phyloP scores from a whole-genome alignment of 176 grass and related monocot genomes.

The maize (Zea mays) region DNA sequence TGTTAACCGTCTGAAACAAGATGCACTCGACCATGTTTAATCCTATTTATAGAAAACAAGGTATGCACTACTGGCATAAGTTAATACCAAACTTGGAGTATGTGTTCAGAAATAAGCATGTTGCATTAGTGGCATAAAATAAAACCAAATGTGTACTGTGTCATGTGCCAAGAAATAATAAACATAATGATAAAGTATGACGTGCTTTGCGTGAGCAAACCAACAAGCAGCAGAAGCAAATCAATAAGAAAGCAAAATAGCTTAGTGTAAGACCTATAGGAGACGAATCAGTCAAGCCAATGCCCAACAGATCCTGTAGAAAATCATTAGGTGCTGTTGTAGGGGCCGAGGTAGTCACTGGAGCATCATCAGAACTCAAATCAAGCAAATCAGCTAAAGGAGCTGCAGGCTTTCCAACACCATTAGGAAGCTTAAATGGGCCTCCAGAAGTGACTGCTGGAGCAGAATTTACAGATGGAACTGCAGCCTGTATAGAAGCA shows the following conservation, averaged over 20 bases:
- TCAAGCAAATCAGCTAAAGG: conserved; percentile 87
- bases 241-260: conserved; percentile 38
- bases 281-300: conserved; percentile 61
- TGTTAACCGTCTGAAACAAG: conserved; percentile 2
- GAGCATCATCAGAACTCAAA: conserved; percentile 75
- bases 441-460: conserved; percentile 45
- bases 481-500: conserved; percentile 53
- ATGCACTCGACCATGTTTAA: conserved; percentile 1
- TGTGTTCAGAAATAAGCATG: neutral
- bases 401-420: conserved; percentile 71
- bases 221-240: conserved; percentile 23
- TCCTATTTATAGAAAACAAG: neutral
- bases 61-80: conserved; percentile 13
- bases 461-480: conserved; percentile 58
- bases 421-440: conserved; percentile 80
- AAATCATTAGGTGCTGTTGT: conserved; percentile 64
- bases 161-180: neutral
- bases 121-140: neutral
- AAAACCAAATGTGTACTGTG: conserved; percentile 11
- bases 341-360: conserved; percentile 48
- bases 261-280: conserved; percentile 59
- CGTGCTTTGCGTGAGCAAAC: conserved; percentile 7
- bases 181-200: conserved; percentile 17
- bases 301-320: conserved; percentile 80
- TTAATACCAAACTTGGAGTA: conserved; percentile 21